These are phyloP conservation scores for Powellomyces hirtus DNA, from an alignment of 192 early-diverging fungal genomes.

Conservation along the genomic window DNA sequence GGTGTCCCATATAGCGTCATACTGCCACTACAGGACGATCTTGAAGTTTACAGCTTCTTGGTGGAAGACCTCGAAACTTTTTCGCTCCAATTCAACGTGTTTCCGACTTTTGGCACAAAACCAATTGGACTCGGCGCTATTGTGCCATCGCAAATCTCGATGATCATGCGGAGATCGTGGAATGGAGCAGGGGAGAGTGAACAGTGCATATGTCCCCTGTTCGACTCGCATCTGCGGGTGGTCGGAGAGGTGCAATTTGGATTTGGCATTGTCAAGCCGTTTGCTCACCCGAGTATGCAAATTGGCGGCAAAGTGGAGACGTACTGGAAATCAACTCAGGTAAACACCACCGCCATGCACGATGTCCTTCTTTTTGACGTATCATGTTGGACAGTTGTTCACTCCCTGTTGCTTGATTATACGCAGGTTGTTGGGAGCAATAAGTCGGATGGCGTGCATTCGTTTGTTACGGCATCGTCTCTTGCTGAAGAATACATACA, in stretches of 20 bases:
- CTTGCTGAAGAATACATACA: slow-evolving; percentile 92
- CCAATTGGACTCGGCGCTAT: slow-evolving; percentile 85
- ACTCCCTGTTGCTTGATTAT: no score
- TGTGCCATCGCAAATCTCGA: slow-evolving; percentile 65
- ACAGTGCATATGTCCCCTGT: slow-evolving; percentile 59
- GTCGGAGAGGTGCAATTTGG: slow-evolving; percentile 88
- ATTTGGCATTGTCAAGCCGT: slow-evolving; percentile 80
- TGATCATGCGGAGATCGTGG: slow-evolving; percentile 11
- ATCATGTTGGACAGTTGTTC: no score
- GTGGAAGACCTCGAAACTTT: slow-evolving; percentile 67
- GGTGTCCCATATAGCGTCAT: slow-evolving; percentile 90
- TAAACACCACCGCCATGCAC: no score
- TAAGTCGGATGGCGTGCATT: slow-evolving; percentile 46
- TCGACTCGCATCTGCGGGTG: slow-evolving; percentile 87
- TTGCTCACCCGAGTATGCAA: slow-evolving; percentile 81
- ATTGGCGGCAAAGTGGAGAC: slow-evolving; percentile 97
- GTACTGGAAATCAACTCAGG: slow-evolving; percentile 97
- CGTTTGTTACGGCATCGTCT: slow-evolving; percentile 81
- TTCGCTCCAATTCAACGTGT: slow-evolving; percentile 91
- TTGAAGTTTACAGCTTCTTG: slow-evolving; percentile 80
- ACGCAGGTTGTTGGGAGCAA: slow-evolving; percentile 33
- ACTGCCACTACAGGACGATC: slow-evolving; percentile 81
- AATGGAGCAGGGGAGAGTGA: slow-evolving; percentile 31
- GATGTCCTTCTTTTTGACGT: no score
- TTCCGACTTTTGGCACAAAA: slow-evolving; percentile 95